Base-by-base conservation (phyloP, 1,284 basidiomycete species). In the Ganoderma meredithae region DNA sequence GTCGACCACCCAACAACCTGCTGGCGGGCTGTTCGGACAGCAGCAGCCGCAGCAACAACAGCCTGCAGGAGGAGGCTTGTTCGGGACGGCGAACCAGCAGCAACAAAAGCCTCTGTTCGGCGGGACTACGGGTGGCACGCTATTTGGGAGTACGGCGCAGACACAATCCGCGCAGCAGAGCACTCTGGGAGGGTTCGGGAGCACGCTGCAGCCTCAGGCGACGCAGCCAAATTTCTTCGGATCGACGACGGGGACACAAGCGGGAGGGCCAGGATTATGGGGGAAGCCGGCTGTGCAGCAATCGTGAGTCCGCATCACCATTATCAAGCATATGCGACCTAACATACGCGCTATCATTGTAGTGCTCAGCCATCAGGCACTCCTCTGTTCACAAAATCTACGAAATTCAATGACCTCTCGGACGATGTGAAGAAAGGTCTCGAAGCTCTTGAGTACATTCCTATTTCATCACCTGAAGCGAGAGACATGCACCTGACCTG, bases 351-450 rank as follows among this genome's bases (percentile, higher is more conserved):
- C 10, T 22, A 15, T 7, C 58, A 15, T 36, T 59, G n/a, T 58
- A 72, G 69, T 33, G 61, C 75, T 43, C 77, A 81, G 65, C 64
- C 73, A 27, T 68, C 71, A 39, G 83, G 83, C 1, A 80, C 83
- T 33, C 83, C 85, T n/a, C 78, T 83, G 0, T 90, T 93, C 74
- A 87, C 85, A 19, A 93, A 89, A 76, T 86, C 88, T 0, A 93
- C 93, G 0, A 95, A 93, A 76, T 95, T 94, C 78, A 94, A 95
- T 63, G 94, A 95, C 75, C 79, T 95, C 19, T 89, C 93, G 0
- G 93, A 95, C 64, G 83, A 86, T 1, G 72, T 89, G 47, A 91
- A 89, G 78, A 88, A 80, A 70, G 82, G 80, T 6, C 83, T 95
- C 31, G 94, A 95, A 75, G 78, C 81, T 47, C 85, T 95, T 62